Percentiles rank a stretch among this genome's conserved stretches.
Evolutionary conservation across 2,329 filamentous ascomycete species (phyloP).

Genomic region (Penicillium sp.): DNA sequence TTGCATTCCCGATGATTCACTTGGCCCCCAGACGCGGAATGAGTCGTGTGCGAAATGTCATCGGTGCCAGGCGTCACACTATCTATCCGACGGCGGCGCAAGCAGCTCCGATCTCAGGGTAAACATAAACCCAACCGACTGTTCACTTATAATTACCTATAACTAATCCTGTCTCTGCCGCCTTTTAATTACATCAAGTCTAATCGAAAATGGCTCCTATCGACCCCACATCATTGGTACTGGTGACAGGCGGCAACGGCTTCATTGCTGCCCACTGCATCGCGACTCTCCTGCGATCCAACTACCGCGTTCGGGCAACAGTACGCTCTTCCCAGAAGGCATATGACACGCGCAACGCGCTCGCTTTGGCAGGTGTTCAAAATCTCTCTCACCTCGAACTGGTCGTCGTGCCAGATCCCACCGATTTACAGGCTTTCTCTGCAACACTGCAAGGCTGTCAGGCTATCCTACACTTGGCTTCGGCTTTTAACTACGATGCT

Average conservation of each 20-base stretch:
- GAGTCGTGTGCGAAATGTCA: too few species aligned
- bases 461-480: constrained; percentile 26
- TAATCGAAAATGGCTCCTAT: constrained; percentile 8
- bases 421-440: constrained; percentile 4
- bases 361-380: constrained; percentile 3
- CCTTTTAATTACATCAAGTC: too few species aligned
- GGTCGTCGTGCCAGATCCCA: constrained; percentile 17
- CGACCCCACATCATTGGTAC: constrained; percentile 9
- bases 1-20: too few species aligned
- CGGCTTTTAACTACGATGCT: constrained; percentile 29
- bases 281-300: constrained; percentile 11
- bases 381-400: constrained; percentile 11
- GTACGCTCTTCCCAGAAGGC: constrained; percentile 18
- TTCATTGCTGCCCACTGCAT: constrained; percentile 26
- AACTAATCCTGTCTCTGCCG: too few species aligned
- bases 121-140: neutral
- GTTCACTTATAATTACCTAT: too few species aligned
- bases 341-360: constrained; percentile 7
- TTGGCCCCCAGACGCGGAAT: too few species aligned
- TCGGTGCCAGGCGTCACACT: too few species aligned
- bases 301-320: constrained; percentile 20
- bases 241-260: constrained; percentile 23
- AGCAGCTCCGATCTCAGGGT: neutral
- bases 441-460: constrained; percentile 13
- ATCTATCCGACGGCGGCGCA: constrained; percentile 17